Evolutionary conservation across 2,329 filamentous ascomycete species (phyloP).

Genomic region (Penicillium sp.): DNA sequence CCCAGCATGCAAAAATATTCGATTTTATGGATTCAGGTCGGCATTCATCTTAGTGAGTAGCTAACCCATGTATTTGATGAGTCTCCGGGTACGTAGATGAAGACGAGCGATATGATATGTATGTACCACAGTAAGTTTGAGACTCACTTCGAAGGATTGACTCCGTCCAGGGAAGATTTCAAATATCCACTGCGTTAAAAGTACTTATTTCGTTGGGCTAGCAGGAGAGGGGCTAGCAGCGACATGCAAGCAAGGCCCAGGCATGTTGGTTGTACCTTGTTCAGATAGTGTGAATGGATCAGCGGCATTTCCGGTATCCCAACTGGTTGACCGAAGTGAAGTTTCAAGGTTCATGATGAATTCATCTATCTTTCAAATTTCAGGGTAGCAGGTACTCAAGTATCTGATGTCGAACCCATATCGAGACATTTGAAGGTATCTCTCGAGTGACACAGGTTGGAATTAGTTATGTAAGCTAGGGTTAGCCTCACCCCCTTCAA

Average conservation of each 20-base stretch:
- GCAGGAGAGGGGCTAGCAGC: not conserved
- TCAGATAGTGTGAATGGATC: not conserved
- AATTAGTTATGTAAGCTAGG: too few relatives aligned
- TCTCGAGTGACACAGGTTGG: not conserved
- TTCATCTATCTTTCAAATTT: not conserved
- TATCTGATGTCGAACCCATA: not conserved
- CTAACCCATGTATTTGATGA: not conserved
- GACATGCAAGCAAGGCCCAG: not conserved
- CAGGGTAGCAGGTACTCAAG: not conserved
- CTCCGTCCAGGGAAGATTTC: not conserved
- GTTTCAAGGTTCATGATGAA: not conserved
- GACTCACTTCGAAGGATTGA: not conserved
- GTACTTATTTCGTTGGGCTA: not conserved
- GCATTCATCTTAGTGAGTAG: not conserved
- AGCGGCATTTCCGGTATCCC: not conserved
- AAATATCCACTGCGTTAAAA: not conserved
- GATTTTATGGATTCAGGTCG: not conserved
- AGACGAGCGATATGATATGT: not conserved
- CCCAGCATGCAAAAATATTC: not conserved
- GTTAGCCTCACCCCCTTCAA: not conserved
- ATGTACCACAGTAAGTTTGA: not conserved
- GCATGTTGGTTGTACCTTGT: not conserved
- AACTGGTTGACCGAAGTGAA: not conserved
- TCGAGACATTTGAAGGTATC: too few relatives aligned
- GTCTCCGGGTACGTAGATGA: too few relatives aligned